phyloP scores from a whole-genome alignment of 179 eudicot species.

The Silene vulgaris region DNA sequence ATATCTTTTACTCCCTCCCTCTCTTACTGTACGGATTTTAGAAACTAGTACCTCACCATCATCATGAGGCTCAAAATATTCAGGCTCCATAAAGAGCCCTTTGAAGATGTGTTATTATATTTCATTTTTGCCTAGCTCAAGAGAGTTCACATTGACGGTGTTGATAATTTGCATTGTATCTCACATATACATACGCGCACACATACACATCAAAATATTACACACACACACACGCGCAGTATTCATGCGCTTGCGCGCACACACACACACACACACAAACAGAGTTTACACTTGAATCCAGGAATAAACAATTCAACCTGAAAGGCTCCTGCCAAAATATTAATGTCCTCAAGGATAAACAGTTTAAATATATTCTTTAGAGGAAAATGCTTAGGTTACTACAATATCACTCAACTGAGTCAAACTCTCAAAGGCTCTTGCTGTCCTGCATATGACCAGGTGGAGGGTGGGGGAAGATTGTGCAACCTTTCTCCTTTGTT shows the following conservation, averaged over 20 bases:
- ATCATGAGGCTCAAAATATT: not conserved
- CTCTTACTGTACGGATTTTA: too few relatives aligned
- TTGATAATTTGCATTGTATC: not conserved
- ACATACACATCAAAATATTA: not conserved
- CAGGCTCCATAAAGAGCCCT: not conserved
- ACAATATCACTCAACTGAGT: not conserved
- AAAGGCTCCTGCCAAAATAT: too few relatives aligned
- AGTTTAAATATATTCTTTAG: too few relatives aligned
- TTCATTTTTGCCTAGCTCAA: not conserved
- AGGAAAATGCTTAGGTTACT: not conserved
- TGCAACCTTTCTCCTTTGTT: not conserved
- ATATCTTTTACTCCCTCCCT: not conserved
- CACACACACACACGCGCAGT: too few relatives aligned
- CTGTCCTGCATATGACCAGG: not conserved
- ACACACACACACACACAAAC: too few relatives aligned
- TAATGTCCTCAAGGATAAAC: too few relatives aligned
- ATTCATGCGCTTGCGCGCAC: too few relatives aligned
- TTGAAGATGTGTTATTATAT: too few relatives aligned
- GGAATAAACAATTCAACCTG: too few relatives aligned
- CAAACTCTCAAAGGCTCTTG: not conserved
- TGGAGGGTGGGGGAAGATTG: not conserved
- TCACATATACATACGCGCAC: not conserved
- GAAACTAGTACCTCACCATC: not conserved
- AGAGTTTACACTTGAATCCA: too few relatives aligned
- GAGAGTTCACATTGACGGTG: not conserved